These are phyloP conservation scores for Penicillium lividum DNA, from an alignment of 495 filamentous ascomycete species.

Conservation along the genomic window DNA sequence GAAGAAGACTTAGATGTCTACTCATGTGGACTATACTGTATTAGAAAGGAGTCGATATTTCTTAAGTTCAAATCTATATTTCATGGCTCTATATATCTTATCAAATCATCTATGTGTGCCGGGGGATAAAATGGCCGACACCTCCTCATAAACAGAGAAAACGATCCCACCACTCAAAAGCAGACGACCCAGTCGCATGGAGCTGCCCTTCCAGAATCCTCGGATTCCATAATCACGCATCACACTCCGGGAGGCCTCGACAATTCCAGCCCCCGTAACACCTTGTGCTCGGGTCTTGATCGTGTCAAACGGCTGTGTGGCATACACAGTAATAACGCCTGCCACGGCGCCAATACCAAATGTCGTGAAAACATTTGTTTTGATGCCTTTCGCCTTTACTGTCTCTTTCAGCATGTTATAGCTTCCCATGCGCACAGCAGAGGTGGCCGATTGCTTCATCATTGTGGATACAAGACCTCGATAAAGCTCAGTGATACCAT, in stretches of 20 bases:
- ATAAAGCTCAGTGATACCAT: conserved; percentile 58
- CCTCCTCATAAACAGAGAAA: conserved; percentile 64
- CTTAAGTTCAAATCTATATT: background rate
- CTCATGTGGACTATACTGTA: no score
- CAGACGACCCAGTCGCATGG: conserved; percentile 64
- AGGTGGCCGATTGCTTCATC: conserved; percentile 66
- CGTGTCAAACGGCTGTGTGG: conserved; percentile 68
- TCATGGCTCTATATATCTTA: background rate
- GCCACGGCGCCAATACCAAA: conserved; percentile 64
- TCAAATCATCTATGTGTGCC: background rate
- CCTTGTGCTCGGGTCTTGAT: conserved; percentile 66
- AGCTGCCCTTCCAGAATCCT: conserved; percentile 67
- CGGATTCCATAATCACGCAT: conserved; percentile 55
- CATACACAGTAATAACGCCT: conserved; percentile 60
- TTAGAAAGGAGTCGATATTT: no score
- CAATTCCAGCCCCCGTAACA: conserved; percentile 48
- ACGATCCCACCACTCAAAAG: conserved; percentile 66
- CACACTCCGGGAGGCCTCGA: conserved; percentile 54
- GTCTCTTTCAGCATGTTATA: conserved; percentile 70
- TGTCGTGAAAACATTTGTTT: conserved; percentile 47
- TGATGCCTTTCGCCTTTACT: conserved; percentile 43
- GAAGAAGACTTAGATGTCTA: background rate
- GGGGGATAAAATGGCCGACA: conserved; percentile 24
- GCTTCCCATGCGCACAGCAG: conserved; percentile 63
- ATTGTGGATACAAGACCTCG: conserved; percentile 62